phyloP scores from a whole-genome alignment of 139 green algal species.

The Coelastrella sp. region DNA sequence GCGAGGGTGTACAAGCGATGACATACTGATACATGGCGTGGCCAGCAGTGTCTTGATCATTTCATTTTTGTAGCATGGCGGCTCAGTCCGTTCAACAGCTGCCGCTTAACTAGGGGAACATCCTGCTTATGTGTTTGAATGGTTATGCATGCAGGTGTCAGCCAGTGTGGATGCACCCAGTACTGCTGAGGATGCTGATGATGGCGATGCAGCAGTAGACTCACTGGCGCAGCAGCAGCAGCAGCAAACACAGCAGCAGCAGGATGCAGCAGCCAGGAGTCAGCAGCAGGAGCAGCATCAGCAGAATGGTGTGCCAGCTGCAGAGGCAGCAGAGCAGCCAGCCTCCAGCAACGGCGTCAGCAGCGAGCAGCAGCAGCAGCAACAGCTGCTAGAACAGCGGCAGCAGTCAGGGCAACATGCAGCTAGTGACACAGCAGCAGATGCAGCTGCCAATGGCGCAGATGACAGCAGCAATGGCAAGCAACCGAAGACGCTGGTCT shows the following conservation, averaged over 20 bases:
- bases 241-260: constrained; percentile 14
- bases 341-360: not conserved
- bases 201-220: not conserved
- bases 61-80: too few relatives aligned
- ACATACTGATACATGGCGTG: too few relatives aligned
- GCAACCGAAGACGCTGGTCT: constrained; percentile 36
- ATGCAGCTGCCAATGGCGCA: constrained; percentile 28
- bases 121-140: too few relatives aligned
- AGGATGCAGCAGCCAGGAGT: not conserved
- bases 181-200: not conserved
- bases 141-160: constrained; percentile 26
- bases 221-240: not conserved
- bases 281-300: constrained; percentile 60
- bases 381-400: constrained; percentile 2
- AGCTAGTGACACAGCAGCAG: not conserved
- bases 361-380: constrained; percentile 16
- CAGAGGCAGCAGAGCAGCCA: not conserved
- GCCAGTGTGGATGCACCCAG: constrained; percentile 31
- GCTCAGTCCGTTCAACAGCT: too few relatives aligned
- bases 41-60: too few relatives aligned
- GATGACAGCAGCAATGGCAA: constrained; percentile 25
- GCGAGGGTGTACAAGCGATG: too few relatives aligned
- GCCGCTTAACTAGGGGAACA: too few relatives aligned
- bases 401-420: not conserved
- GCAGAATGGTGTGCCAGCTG: constrained; percentile 59